Base-by-base conservation (phyloP, 2,329 filamentous ascomycete genomes). In the Paecilomyces dactylethromorphus region DNA sequence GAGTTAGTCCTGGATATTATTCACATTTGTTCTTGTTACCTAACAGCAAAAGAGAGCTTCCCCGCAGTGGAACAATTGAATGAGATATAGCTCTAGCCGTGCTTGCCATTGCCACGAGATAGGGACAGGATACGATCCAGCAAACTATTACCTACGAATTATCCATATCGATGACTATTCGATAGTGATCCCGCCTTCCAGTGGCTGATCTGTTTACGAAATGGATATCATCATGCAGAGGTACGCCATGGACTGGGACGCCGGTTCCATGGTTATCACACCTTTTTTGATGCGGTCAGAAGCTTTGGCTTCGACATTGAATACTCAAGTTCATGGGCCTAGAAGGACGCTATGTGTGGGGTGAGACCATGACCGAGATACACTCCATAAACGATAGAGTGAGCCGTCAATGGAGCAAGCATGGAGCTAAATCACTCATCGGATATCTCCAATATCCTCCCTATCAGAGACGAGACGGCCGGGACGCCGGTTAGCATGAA, bases 391-490 rank as follows among this genome's bases (percentile, higher is more conserved):
- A 51, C 50, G 24, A 26, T 8, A 52, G 50, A 52, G 22, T 12
- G 22, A 24, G 50, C 26, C 50, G 22, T 52, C 50, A 21, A 24
- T 10, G 13, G 11, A 24, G 45, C n/a, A 50, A 50, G 22, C 50
- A 29, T 5, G 3, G 26, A 29, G 26, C 4, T 29, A 7, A 29
- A 6, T 29, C 29, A 52, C 6, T 24, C 21, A 24, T 12, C 15
- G 1, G 26, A 13, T 54, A 35, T 64, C 64, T 62, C 62, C 53
- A 57, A 59, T 58, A 32, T 56, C 56, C 65, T 66, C 60, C 63
- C 64, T 54, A 49, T 58, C 89, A 45, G 29, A 59, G 62, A 29
- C 81, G 87, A 61, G 71, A 79, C 59, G 57, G 79, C 79, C 53
- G 64, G 69, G 31, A 66, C 81, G 4, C 78, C 79, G 0, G 63